phyloP scores from a whole-genome alignment of 176 grass and related monocot genomes.

The Miscanthus lutarioriparius region DNA sequence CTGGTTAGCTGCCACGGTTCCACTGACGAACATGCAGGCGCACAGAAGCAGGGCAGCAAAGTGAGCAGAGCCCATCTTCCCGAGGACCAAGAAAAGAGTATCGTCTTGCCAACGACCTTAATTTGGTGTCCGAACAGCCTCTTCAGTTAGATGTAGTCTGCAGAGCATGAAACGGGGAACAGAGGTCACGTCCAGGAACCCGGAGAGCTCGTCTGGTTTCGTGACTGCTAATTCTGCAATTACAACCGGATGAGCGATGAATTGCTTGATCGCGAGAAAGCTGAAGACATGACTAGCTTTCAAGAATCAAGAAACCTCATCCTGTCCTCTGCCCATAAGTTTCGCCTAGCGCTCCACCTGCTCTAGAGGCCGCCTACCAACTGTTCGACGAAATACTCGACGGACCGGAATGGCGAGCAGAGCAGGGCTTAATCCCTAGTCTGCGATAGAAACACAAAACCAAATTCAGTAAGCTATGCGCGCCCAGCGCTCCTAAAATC shows the following conservation, averaged over 20 bases:
- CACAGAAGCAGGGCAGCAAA: slow-evolving; percentile 30
- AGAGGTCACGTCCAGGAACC: background rate
- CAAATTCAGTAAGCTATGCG: background rate
- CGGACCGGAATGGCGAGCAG: slow-evolving; percentile 2
- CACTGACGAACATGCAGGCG: slow-evolving; percentile 22
- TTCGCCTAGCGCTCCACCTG: background rate
- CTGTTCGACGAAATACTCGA: slow-evolving; percentile 39
- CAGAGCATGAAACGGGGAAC: background rate
- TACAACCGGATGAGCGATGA: background rate
- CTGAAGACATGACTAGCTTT: background rate
- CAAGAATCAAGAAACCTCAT: slow-evolving; percentile 1
- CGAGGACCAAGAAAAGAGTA: background rate
- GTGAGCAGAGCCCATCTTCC: slow-evolving; percentile 37
- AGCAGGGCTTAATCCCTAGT: background rate
- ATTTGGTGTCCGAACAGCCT: background rate
- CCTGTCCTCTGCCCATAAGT: background rate
- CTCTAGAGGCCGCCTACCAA: background rate
- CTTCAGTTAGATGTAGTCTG: background rate
- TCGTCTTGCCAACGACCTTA: background rate
- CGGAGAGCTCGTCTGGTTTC: background rate
- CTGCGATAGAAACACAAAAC: background rate
- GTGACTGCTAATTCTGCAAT: background rate
- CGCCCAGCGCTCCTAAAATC: background rate
- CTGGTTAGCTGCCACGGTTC: slow-evolving; percentile 26
- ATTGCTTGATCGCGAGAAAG: background rate